phyloP scores from a whole-genome alignment of 2,329 filamentous ascomycete genomes.

The Amesomyces nigricolor region DNA sequence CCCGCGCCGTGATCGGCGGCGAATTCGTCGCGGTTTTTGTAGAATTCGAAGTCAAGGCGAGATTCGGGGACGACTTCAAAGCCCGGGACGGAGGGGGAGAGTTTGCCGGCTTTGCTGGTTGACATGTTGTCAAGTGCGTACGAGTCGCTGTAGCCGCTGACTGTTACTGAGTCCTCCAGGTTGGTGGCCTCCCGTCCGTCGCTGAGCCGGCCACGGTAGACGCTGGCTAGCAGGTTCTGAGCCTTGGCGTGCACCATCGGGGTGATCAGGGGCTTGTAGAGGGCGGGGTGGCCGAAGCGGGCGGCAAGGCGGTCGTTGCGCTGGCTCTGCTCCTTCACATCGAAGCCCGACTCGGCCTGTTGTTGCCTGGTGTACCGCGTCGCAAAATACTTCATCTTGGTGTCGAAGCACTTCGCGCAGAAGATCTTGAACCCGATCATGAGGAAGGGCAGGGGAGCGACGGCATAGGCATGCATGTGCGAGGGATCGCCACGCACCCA shows the following conservation, averaged over 20 bases:
- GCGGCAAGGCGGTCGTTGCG: constrained; percentile 65
- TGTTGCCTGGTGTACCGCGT: constrained; percentile 51
- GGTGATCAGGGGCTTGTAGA: constrained; percentile 84
- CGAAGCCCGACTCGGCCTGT: constrained; percentile 40
- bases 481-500: constrained; percentile 61
- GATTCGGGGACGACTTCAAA: constrained; percentile 88
- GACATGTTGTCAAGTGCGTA: constrained; percentile 78
- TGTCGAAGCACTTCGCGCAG: constrained; percentile 70
- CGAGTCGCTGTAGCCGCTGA: constrained; percentile 75
- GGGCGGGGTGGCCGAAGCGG: constrained; percentile 82
- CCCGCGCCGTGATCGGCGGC: constrained; percentile 80
- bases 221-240: constrained; percentile 74
- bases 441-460: constrained; percentile 71
- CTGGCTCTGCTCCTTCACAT: constrained; percentile 46
- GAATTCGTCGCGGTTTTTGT: constrained; percentile 85
- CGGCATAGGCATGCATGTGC: constrained; percentile 57
- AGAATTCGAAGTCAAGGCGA: constrained; percentile 85
- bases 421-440: constrained; percentile 82
- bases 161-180: constrained; percentile 49
- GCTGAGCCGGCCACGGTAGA: constrained; percentile 76
- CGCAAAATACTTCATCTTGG: constrained; percentile 74
- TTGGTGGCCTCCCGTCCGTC: constrained; percentile 56
- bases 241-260: constrained; percentile 94
- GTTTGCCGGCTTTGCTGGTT: constrained; percentile 48
- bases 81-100: constrained; percentile 48